Conservation (phyloP, 768 basidiomycete species). For the Boletales sp. region DNA sequence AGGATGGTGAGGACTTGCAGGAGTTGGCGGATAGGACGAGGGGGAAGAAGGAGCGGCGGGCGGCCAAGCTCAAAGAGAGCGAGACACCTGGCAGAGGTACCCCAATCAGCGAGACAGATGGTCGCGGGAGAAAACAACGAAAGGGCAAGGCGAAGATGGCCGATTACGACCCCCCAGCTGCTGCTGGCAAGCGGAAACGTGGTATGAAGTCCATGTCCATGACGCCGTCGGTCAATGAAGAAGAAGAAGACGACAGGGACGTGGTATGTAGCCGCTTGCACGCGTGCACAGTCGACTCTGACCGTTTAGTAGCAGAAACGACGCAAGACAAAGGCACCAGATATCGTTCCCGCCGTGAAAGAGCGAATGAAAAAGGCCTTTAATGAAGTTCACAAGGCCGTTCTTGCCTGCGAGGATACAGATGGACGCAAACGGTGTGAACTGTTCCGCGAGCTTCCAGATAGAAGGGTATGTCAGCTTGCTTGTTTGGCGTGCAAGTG, state of each 20-base stretch:
- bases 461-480: conserved; percentile 53
- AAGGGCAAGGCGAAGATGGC: conserved; percentile 59
- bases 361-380: conserved; percentile 86
- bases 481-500: neutral
- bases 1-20: conserved; percentile 78
- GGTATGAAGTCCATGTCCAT: conserved; percentile 68
- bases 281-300: neutral
- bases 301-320: conserved; percentile 59
- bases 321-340: conserved; percentile 67
- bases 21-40: conserved; percentile 65
- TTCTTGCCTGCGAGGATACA: conserved; percentile 66
- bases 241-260: conserved; percentile 78
- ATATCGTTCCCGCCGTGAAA: conserved; percentile 54
- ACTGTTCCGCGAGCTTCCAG: conserved; percentile 84
- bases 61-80: conserved; percentile 49
- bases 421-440: conserved; percentile 80
- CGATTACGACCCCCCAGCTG: conserved; percentile 45
- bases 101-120: conserved; percentile 59
- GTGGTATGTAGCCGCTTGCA: conserved; percentile 40
- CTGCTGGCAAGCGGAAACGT: conserved; percentile 71
- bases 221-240: conserved; percentile 69
- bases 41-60: conserved; percentile 63
- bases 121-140: conserved; percentile 50
- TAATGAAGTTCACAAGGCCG: conserved; percentile 70
- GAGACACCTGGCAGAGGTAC: conserved; percentile 64